phyloP scores from a whole-genome alignment of 345 rosid species.

The Rubroshorea leprosula region DNA sequence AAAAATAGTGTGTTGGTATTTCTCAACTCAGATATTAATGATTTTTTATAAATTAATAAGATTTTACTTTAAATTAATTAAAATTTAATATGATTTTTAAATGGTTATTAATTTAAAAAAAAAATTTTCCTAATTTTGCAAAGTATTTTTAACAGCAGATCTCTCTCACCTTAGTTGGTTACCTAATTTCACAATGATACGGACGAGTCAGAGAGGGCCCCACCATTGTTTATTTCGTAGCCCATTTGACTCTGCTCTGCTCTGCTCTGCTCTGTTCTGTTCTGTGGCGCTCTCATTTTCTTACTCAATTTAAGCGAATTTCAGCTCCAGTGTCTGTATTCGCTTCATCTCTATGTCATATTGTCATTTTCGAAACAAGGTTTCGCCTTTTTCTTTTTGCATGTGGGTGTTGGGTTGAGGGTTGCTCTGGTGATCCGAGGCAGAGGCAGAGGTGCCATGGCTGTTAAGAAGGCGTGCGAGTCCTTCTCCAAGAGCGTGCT shows the following conservation, averaged over 20 bases:
- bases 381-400: conserved; percentile 1
- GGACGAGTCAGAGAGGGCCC: neutral
- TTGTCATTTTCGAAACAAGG: neutral
- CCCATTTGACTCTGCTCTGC: neutral
- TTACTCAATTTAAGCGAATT: neutral
- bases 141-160: no score
- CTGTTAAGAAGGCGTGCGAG: conserved; percentile 60
- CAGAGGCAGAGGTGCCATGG: conserved; percentile 33
- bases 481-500: conserved; percentile 54
- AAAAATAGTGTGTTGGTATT: no score
- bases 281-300: neutral
- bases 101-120: no score
- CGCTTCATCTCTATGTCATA: neutral
- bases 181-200: no score
- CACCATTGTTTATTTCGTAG: neutral
- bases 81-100: no score
- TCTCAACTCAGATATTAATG: no score
- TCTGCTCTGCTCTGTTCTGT: neutral
- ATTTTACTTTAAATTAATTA: no score
- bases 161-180: no score
- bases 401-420: neutral
- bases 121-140: no score
- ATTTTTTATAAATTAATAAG: no score
- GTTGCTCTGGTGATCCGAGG: neutral
- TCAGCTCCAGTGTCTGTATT: neutral